Percentiles rank a stretch among this genome's conserved stretches.
Evolutionary conservation across 768 basidiomycete species (phyloP).

Genomic region (Russula lepida): DNA sequence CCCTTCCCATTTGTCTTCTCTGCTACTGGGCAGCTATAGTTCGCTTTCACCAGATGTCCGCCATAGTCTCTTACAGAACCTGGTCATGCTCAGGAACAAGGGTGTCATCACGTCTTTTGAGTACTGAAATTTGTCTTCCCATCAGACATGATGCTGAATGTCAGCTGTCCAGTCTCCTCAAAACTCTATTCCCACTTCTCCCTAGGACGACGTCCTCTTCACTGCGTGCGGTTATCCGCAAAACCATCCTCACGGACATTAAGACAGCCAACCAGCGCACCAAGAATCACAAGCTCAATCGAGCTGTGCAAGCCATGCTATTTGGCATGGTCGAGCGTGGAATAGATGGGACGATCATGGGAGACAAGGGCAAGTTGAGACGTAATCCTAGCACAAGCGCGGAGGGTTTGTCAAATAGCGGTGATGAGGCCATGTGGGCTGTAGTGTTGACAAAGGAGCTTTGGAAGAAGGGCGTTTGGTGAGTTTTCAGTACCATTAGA

Average conservation of each 20-base stretch:
- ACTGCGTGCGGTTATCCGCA: constrained; percentile 79
- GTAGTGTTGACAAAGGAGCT: constrained; percentile 88
- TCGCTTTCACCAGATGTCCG: constrained; percentile 72
- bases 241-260: constrained; percentile 91
- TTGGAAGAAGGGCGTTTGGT: constrained; percentile 92
- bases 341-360: constrained; percentile 70
- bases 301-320: constrained; percentile 90
- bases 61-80: constrained; percentile 77
- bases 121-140: constrained; percentile 38
- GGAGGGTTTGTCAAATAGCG: constrained; percentile 37
- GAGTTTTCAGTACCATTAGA: constrained; percentile 17
- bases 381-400: constrained; percentile 32
- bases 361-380: constrained; percentile 75
- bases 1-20: constrained; percentile 65
- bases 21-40: constrained; percentile 75
- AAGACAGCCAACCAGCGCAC: constrained; percentile 79
- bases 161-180: constrained; percentile 57
- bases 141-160: not conserved
- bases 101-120: constrained; percentile 87
- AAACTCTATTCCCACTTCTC: constrained; percentile 87
- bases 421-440: constrained; percentile 96
- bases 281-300: constrained; percentile 94
- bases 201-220: constrained; percentile 85
- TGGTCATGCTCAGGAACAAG: constrained; percentile 91
- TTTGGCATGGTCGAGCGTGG: constrained; percentile 95